Base-by-base conservation (phyloP, 805 yeast genomes). In the Debaryomyces tyrocola region DNA sequence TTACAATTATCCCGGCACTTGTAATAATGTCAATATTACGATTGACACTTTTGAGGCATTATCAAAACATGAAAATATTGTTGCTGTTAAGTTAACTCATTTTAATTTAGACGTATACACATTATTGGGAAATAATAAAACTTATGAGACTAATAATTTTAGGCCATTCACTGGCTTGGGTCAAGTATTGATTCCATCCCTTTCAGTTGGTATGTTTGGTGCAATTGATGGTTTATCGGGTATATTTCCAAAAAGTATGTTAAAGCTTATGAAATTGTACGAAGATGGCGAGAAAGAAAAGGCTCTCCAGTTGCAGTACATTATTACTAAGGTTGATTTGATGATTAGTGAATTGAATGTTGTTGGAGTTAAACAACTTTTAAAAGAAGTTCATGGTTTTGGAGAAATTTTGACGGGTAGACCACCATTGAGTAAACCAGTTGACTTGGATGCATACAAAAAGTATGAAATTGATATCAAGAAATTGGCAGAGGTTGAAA, bases 1-100 rank as follows among this genome's bases (percentile, higher is more conserved):
- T 33, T 69, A 70, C 47, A 57, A 67, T 34, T 70, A 65, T 43
- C 74, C 74, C 15, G 72, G 70, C 6, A 65, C 61, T 11, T 42
- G 62, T 33, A 70, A 69, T 37, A 66, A 65, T 28, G 63, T 67
- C 33, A 58, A 57, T 8, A 44, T 66, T 15, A 44, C 52, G 2
- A 43, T 52, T 11, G 61, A 63, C 10, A 53, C 66, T 6, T 60
- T 55, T 41, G 56, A 56, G 37, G 45, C 14, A 11, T 51, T 69
- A 6, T 50, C 65, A 4, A 49, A 52, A 31, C 74, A 67, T 47
- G 64, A 65, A 15, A 66, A 71, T 29, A 65, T 69, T 43, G 66
- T 64, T 27, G 76, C 73, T 12, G 52, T 64, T 29, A 60, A 71
- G 54, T 50, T 61, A 37, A 56, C 64, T 17, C 64, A 61, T 39